Evolutionary conservation across 2,329 filamentous ascomycete species (phyloP), one percentile per base, ranked within the genome.

Genomic region (Cadophora sp.): DNA sequence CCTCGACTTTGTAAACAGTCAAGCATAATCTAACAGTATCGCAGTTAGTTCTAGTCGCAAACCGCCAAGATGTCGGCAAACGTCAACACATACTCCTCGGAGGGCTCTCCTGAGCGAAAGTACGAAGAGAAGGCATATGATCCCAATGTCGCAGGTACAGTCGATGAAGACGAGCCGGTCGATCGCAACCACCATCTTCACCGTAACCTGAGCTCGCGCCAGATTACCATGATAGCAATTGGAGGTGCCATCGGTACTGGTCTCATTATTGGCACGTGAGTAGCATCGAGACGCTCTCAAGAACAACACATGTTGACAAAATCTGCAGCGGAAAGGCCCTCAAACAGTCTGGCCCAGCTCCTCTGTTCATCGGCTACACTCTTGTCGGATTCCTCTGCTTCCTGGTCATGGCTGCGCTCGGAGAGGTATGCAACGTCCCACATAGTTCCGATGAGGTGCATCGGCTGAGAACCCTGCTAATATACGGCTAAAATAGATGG

Each of bases 361-460:
- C 89, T 9, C 87, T 93, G 76, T 85, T 93, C 73, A 91, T 93
- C 78, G 89, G 89, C 7, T 93, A 92, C 80, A 83, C 86, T 29
- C 79, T 91, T 69, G 86, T 92, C 73, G 91, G 91, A 72, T 81
- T 90, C 61, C 79, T 96, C 69, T 92, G 95, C 72, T 96, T 90
- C 79, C 81, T 93, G 59, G 92, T 96, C 74, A 94, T 95, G 91
- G 89, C 89, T 67, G 90, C 88, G 65, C 86, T 96, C 4, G 92
- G 92, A 72, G 92, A 96, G 80, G 71, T 74, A 71, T 60, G 67
- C 51, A 53, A 94, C 94, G 90, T 91, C 91, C 7, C 86, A 91
- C 61, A n/a, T 6, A 29, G 8, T 29, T 29, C 59, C 56, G 62
- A 55, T 62, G 61, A 43, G 51, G 29, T 53, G 40, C 51, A 43